Evolutionary conservation across 2,329 filamentous ascomycete genomes (phyloP).

Genomic region (Nannizziopsis arthrosporioides): DNA sequence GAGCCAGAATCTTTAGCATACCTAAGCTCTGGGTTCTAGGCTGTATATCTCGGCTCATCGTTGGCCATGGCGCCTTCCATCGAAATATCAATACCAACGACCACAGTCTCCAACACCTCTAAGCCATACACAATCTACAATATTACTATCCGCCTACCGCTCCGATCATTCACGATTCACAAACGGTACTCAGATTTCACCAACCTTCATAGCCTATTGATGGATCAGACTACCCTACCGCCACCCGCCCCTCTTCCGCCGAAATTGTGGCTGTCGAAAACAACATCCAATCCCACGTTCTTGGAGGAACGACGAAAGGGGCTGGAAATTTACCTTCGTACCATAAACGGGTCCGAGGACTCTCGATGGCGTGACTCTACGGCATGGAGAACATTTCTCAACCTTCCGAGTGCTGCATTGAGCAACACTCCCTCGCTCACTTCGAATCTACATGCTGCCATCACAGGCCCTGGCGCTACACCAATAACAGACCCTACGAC

Average conservation of each 20-base stretch:
- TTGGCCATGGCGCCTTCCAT: conserved; percentile 23
- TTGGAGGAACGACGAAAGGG: conserved; percentile 46
- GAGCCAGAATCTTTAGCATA: neutral
- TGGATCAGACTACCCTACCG: conserved; percentile 38
- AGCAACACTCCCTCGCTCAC: conserved; percentile 26
- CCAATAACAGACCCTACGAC: conserved; percentile 43
- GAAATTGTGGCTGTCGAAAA: conserved; percentile 51
- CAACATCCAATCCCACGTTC: conserved; percentile 44
- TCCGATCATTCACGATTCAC: conserved; percentile 46
- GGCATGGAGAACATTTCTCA: conserved; percentile 48
- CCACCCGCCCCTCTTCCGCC: conserved; percentile 46
- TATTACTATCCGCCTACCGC: conserved; percentile 49
- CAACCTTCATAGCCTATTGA: conserved; percentile 42
- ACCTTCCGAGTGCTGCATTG: conserved; percentile 38
- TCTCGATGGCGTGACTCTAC: conserved; percentile 46
- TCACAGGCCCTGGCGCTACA: conserved; percentile 29
- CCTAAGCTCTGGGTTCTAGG: neutral
- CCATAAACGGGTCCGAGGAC: conserved; percentile 46
- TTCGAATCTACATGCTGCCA: conserved; percentile 32
- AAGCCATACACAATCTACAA: conserved; percentile 49
- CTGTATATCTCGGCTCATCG: neutral
- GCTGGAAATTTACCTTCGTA: conserved; percentile 47
- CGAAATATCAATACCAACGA: conserved; percentile 35
- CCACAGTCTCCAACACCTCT: conserved; percentile 28
- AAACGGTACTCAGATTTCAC: conserved; percentile 57